phyloP scores from a whole-genome alignment of 371 early-diverging fungal genomes.

The Synchytrium microbalum region DNA sequence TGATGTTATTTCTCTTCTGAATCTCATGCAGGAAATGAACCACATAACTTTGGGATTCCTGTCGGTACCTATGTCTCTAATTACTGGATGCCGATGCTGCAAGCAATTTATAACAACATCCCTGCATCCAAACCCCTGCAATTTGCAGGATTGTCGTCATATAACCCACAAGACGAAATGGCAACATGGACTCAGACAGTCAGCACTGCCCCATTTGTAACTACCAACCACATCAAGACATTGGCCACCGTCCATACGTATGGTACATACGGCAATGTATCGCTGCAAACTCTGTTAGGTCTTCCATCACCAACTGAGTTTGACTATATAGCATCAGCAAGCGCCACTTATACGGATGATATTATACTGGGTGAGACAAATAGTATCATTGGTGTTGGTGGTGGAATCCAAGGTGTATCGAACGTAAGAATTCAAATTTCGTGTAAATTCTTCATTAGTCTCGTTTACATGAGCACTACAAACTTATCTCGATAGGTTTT shows the following conservation, averaged over 20 bases:
- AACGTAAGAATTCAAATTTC: no score
- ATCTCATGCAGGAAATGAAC: no score
- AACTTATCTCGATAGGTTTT: no score
- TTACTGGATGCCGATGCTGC: neutral
- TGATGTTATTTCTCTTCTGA: no score
- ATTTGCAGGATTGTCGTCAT: neutral
- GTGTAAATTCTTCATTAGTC: no score
- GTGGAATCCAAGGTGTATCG: neutral
- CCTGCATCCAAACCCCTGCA: neutral
- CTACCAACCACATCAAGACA: neutral
- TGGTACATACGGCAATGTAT: neutral
- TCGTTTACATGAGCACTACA: no score
- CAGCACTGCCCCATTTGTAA: neutral
- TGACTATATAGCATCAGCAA: neutral
- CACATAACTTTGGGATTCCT: neutral
- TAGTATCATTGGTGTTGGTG: neutral
- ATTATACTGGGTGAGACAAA: neutral
- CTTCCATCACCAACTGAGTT: neutral
- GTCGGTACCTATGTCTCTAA: neutral
- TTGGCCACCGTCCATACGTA: neutral
- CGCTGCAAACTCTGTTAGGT: neutral
- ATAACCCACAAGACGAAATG: neutral
- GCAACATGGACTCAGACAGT: neutral
- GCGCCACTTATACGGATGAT: neutral
- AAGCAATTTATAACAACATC: neutral